Base-by-base conservation (phyloP, 1,284 basidiomycete species). In the Hymenochaete sp. region DNA sequence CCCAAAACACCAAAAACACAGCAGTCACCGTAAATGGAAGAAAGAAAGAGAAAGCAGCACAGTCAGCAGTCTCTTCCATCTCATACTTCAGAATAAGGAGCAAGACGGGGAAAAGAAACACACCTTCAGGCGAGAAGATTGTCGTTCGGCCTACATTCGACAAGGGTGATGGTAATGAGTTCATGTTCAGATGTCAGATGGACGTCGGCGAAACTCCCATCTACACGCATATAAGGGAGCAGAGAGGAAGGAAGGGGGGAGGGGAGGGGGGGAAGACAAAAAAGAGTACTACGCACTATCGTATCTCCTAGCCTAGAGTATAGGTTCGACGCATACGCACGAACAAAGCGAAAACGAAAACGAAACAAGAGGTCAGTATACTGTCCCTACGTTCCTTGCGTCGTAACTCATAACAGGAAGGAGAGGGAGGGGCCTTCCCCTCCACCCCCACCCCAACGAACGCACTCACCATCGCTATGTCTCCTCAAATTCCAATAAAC, bases 121-220 rank as follows among this genome's bases (percentile, higher is more conserved):
- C 59, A 89, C 90, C 91, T 67, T 95, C 91, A 37, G 91, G 91
- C 47, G 91, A 93, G 76, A 95, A 95, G 70, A 93, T 93, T 45
- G 91, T 95, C 55, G 91, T 95, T 57, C 91, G 81, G 67, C 86
- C 84, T 88, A 21, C 31, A 21, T 18, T 10, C 38, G 25, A n/a
- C 6, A n/a, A 37, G 8, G 25, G 8, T 38, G 7, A 11, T n/a
- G n/a, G n/a, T n/a, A n/a, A n/a, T 29, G 60, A 13, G 41, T 47
- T n/a, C n/a, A n/a, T n/a, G n/a, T n/a, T n/a, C n/a, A n/a, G n/a
- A n/a, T n/a, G n/a, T n/a, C n/a, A n/a, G n/a, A n/a, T n/a, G n/a
- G n/a, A n/a, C n/a, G n/a, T n/a, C n/a, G n/a, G n/a, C n/a, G n/a
- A n/a, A n/a, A n/a, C n/a, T n/a, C n/a, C n/a, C n/a, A 9, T 14